Conservation (phyloP, 169 alveolate genomes). For the Plasmodium falciparum region DNA sequence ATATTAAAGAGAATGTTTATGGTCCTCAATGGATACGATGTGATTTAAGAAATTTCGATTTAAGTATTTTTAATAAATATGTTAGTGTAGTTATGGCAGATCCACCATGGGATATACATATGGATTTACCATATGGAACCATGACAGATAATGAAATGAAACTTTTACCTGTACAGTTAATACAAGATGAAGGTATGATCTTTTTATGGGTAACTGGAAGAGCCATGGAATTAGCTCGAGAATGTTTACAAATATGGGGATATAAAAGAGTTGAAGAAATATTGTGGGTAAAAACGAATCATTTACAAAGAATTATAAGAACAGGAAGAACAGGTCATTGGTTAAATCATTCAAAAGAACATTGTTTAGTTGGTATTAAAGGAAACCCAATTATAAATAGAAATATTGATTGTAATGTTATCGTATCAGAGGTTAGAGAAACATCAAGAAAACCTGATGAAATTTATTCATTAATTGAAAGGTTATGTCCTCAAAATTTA, state of each 20-base stretch:
- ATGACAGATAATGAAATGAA: constrained; percentile 95
- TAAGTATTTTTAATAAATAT: constrained; percentile 90
- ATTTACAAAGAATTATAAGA: constrained; percentile 94
- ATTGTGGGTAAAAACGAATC: constrained; percentile 97
- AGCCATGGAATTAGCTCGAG: constrained; percentile 95
- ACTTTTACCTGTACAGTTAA: constrained; percentile 89
- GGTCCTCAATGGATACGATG: constrained; percentile 91
- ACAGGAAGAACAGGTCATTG: constrained; percentile 98
- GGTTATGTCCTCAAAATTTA: constrained; percentile 94
- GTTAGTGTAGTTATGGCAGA: constrained; percentile 96
- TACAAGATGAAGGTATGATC: constrained; percentile 94
- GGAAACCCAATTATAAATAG: constrained; percentile 90
- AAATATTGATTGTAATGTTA: constrained; percentile 94
- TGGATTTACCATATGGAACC: constrained; percentile 96
- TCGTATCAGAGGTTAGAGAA: constrained; percentile 96
- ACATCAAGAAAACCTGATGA: constrained; percentile 97
- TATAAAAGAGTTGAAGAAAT: constrained; percentile 95
- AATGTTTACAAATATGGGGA: constrained; percentile 95
- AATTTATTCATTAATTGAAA: constrained; percentile 93
- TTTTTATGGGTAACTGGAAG: constrained; percentile 98
- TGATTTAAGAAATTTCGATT: constrained; percentile 91
- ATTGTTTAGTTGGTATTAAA: constrained; percentile 92
- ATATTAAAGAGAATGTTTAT: constrained; percentile 33
- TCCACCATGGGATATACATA: constrained; percentile 98
- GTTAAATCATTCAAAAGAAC: constrained; percentile 96